Base-by-base conservation (phyloP, 2,329 filamentous ascomycete genomes). In the Pseudohalonectria lignicola region DNA sequence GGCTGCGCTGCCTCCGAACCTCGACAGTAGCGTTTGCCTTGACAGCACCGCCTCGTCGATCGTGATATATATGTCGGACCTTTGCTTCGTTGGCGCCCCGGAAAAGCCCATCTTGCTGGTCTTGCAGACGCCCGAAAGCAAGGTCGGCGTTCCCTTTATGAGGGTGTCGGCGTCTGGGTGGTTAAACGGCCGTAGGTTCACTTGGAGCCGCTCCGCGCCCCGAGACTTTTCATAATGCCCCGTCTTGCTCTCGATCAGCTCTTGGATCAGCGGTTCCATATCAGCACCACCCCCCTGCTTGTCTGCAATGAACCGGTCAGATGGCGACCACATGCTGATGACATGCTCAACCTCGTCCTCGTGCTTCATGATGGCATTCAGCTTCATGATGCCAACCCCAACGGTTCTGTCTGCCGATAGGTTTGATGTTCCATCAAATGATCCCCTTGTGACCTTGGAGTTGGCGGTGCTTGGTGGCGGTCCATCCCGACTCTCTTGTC, bases 31-130 rank as follows among this genome's bases (percentile, higher is more conserved):
- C 25, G 82, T 79, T 50, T 94, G 86, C 41, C 79, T 78, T 15
- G 82, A 79, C 18, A 98, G 66, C n/a, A 79, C 69, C 0, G 86
- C 84, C 45, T 86, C 79, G 41, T 79, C 77, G 34, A 98, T 60
- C 0, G 87, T 95, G 32, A 98, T 60, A 54, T 98, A 98, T 36
- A 98, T 96, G 56, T 98, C 93, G 10, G 87, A 95, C 49, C 93
- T 73, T 13, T 83, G 71, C 54, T 86, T 88, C 0, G 82, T 87
- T 0, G 92, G 90, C 2, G 88, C 88, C 11, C 88, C 88, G 4
- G 90, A 86, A 55, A 98, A 96, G 2, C 88, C 92, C 57, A 96
- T 88, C 55, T 92, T 92, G 50, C 71, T 82, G 1, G 88, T 94
- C 56, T 82, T 82, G 41, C 71, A 71, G 42, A 96, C 75, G 37